A percentile compares a stretch with the other conserved stretches of the same genome.
phyloP scores from a whole-genome alignment of 345 rosid genomes.

The Eucalyptus microcorys region DNA sequence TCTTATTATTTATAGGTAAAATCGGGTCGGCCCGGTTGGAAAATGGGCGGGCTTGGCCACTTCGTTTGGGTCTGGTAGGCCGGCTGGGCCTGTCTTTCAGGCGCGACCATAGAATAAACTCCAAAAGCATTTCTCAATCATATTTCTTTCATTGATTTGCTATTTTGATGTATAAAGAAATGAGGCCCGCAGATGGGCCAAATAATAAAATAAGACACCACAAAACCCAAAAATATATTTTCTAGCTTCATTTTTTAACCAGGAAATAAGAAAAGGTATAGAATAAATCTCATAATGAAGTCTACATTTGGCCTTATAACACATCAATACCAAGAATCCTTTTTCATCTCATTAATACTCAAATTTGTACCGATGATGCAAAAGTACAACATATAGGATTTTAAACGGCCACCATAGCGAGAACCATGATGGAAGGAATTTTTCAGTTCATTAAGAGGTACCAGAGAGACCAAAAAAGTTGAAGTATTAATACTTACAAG shows the following conservation, averaged over 20 bases:
- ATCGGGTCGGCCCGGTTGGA: not conserved
- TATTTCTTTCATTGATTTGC: not conserved
- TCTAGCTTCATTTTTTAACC: not conserved
- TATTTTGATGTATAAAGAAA: not conserved
- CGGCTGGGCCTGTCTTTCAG: not conserved
- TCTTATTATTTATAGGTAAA: not conserved
- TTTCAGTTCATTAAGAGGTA: too few relatives aligned
- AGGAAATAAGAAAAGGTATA: not conserved
- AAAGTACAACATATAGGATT: too few relatives aligned
- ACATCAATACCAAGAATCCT: not conserved
- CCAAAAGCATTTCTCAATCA: not conserved
- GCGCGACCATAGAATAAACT: not conserved
- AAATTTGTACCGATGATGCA: too few relatives aligned
- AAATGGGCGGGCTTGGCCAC: not conserved
- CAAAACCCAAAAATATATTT: not conserved
- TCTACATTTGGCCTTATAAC: rapidly evolving
- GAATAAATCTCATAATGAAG: not conserved
- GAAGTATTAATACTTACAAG: too few relatives aligned
- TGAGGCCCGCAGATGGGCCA: not conserved
- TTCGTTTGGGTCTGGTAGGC: too few relatives aligned
- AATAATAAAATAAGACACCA: not conserved
- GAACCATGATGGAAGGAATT: too few relatives aligned
- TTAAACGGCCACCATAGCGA: rapidly evolving
- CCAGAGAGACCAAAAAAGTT: too few relatives aligned
- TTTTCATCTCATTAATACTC: too few relatives aligned